These are phyloP conservation scores for Bruguiera hainesii DNA, from an alignment of 441 rosid species.

Conservation along the genomic window DNA sequence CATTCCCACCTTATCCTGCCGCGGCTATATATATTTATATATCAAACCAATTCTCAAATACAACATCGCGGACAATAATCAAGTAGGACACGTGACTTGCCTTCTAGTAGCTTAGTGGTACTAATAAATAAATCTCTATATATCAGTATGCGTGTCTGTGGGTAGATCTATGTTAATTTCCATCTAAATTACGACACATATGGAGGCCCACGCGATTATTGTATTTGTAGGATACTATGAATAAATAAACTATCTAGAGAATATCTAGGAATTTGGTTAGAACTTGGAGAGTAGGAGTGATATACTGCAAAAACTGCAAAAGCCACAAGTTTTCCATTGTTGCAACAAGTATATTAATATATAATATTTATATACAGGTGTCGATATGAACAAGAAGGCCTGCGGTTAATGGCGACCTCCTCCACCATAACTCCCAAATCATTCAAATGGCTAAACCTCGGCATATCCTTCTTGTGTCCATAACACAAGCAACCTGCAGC, in stretches of 20 bases:
- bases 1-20: too few species aligned
- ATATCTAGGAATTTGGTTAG: not conserved
- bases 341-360: not conserved
- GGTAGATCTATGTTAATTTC: too few species aligned
- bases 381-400: slow-evolving; percentile 34
- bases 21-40: not conserved
- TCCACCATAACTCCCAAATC: not conserved
- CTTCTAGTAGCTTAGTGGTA: too few species aligned
- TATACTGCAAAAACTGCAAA: not conserved
- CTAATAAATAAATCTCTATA: too few species aligned
- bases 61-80: too few species aligned
- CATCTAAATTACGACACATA: too few species aligned
- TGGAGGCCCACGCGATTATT: too few species aligned
- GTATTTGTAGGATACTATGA: too few species aligned
- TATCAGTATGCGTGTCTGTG: too few species aligned
- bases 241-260: not conserved
- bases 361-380: not conserved
- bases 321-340: not conserved
- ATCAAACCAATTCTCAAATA: too few species aligned
- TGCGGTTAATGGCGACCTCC: slow-evolving; percentile 15
- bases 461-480: slow-evolving; percentile 20
- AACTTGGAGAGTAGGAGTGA: not conserved
- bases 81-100: too few species aligned
- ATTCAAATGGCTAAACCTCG: slow-evolving; percentile 7
- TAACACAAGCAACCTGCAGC: slow-evolving; percentile 5